phyloP scores from a whole-genome alignment of 78 protist genomes.

The Fonticula alba region DNA sequence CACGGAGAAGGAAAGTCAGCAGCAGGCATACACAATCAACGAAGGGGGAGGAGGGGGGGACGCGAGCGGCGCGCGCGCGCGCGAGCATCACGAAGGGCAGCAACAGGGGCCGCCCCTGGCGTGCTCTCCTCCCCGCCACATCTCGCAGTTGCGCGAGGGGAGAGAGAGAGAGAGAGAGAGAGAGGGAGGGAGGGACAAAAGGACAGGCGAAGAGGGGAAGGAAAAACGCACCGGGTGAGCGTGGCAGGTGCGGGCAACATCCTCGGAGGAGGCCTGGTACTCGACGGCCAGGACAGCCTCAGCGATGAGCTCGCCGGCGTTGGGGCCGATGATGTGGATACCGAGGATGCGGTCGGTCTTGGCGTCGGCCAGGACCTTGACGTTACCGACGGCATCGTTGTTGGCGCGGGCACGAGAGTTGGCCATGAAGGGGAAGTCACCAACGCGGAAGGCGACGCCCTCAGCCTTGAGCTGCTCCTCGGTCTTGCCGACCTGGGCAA shows the following conservation, averaged over 20 bases:
- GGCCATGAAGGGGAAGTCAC: slow-evolving; percentile 89
- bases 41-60: too few species aligned
- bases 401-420: slow-evolving; percentile 88
- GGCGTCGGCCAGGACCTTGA: slow-evolving; percentile 66
- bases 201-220: neutral
- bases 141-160: too few species aligned
- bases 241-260: slow-evolving; percentile 87
- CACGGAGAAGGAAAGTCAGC: neutral
- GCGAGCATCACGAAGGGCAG: neutral
- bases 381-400: slow-evolving; percentile 74
- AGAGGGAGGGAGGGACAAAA: neutral
- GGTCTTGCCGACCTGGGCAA: slow-evolving; percentile 93
- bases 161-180: neutral
- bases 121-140: too few species aligned
- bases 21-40: neutral
- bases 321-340: slow-evolving; percentile 74
- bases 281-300: slow-evolving; percentile 84
- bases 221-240: slow-evolving; percentile 74
- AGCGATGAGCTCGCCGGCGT: slow-evolving; percentile 78
- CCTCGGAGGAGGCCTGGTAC: slow-evolving; percentile 82
- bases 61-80: neutral
- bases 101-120: too few species aligned
- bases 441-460: slow-evolving; percentile 53
- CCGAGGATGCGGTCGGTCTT: slow-evolving; percentile 77
- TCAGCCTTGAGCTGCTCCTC: slow-evolving; percentile 82